Evolutionary conservation across 371 early-diverging fungal genomes (phyloP), one percentile per base, ranked within the genome.

Genomic region (Mucor sp.): DNA sequence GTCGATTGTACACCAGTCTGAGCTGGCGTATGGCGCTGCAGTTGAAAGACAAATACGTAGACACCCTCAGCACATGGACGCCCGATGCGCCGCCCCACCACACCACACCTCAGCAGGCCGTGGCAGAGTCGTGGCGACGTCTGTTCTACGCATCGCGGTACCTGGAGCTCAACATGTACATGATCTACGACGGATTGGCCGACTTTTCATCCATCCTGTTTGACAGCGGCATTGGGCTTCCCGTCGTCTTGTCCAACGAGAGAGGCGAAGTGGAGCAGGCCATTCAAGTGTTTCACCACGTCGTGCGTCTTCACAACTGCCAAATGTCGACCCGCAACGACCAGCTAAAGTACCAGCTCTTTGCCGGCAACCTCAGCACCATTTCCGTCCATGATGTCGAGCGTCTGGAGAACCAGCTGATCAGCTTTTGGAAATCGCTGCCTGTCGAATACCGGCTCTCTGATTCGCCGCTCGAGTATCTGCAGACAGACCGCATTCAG

Each of bases 71-170:
- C 1, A 23, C 11, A 15, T 4, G 63, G 11, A 57, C 63, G 6
- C 41, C 69, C n/a, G 12, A 55, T 7, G 58, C 65, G 27, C 39
- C 65, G n/a, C n/a, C n/a, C n/a, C n/a, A n/a, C 11, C 23, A 50
- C n/a, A 55, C 44, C 14, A 55, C 58, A 27, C 58, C 50, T 7
- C 53, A 65, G 23, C 50, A 71, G 6, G 48, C 67, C 8, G 59
- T 68, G 17, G 81, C 81, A 17, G 83, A 82, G 37, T 64, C 83
- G 0, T 82, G 80, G 80, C 57, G 79, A 48, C 74, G 83, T 0
- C 43, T 77, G 27, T 82, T 74, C 59, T 80, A 80, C 37, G 58
- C 66, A 4, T 61, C 75, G 9, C 71, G 83, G 5, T 76, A 74
- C 50, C 47, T 74, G 23, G 77, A 79, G 39, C 37, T 78, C 28